Evolutionary conservation across 305 asterid genomes (phyloP).

Genomic region (Fraxinus albicans): DNA sequence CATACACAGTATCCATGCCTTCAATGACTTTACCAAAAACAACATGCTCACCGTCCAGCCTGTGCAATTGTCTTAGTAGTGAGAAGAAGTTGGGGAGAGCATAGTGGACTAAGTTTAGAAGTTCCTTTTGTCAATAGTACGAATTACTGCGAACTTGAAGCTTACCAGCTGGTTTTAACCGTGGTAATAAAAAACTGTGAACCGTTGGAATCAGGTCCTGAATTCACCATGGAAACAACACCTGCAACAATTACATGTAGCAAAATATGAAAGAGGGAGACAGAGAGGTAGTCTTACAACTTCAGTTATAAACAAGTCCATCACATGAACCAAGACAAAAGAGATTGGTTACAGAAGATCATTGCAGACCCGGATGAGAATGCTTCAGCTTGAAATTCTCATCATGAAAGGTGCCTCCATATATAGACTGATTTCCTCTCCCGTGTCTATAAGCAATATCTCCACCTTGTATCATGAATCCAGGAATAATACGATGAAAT

Average conservation of each 20-base stretch:
- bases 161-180: conserved; percentile 84
- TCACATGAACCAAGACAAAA: background rate
- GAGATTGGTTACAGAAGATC: background rate
- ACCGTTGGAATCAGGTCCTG: conserved; percentile 88
- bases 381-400: conserved; percentile 85
- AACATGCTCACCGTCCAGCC: conserved; percentile 96
- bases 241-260: conserved; percentile 45
- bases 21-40: conserved; percentile 82
- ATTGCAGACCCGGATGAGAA: conserved; percentile 62
- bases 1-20: conserved; percentile 89
- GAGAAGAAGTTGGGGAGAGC: background rate
- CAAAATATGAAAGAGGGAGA: background rate
- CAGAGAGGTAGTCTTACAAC: background rate
- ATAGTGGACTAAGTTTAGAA: background rate
- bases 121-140: background rate
- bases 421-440: conserved; percentile 76
- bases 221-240: conserved; percentile 75
- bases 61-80: conserved; percentile 22
- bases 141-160: background rate
- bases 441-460: conserved; percentile 73
- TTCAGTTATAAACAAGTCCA: background rate
- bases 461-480: conserved; percentile 96
- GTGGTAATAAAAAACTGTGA: conserved; percentile 92
- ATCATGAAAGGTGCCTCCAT: conserved; percentile 73
- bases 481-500: conserved; percentile 89